Evolutionary conservation across 2,329 filamentous ascomycete genomes (phyloP).

Genomic region (Blumeriella jaapii): DNA sequence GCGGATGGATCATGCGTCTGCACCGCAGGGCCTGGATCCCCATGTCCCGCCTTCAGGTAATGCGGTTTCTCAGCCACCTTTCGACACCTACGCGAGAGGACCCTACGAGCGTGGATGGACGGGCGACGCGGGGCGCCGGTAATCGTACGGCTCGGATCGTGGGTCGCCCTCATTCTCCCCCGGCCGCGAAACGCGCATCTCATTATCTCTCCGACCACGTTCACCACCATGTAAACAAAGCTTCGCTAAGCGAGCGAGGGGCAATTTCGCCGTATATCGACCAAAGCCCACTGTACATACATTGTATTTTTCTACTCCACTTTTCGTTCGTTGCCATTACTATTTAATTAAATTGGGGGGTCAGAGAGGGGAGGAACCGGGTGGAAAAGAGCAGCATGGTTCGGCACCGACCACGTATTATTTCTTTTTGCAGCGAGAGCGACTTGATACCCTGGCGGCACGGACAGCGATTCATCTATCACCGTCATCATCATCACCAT

Average conservation of each 20-base stretch:
- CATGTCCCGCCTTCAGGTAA: conserved; percentile 14
- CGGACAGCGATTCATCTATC: conserved; percentile 3
- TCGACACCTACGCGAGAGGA: conserved; percentile 19
- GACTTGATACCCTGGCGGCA: too few species aligned
- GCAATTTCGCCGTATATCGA: conserved; percentile 3
- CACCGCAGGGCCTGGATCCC: conserved; percentile 7
- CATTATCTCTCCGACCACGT: neutral
- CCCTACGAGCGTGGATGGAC: conserved; percentile 22
- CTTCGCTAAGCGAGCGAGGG: conserved; percentile 2
- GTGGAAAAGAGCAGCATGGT: too few species aligned
- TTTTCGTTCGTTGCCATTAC: too few species aligned
- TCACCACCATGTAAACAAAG: conserved; percentile 2
- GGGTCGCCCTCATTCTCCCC: too few species aligned
- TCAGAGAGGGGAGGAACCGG: too few species aligned
- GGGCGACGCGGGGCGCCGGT: conserved; percentile 18
- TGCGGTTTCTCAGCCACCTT: conserved; percentile 15
- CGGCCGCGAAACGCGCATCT: neutral
- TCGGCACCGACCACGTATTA: too few species aligned
- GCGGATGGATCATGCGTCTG: conserved; percentile 20
- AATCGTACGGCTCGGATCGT: neutral
- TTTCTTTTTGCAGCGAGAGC: too few species aligned
- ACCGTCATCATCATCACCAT: conserved; percentile 4
- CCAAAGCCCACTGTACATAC: conserved; percentile 9
- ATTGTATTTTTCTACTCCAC: conserved; percentile 16
- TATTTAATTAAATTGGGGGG: too few species aligned